A percentile compares a stretch with the other conserved stretches of the same genome.
Evolutionary conservation across 192 early-diverging fungal species (phyloP).

Genomic region (Paraglomus brasilianum): DNA sequence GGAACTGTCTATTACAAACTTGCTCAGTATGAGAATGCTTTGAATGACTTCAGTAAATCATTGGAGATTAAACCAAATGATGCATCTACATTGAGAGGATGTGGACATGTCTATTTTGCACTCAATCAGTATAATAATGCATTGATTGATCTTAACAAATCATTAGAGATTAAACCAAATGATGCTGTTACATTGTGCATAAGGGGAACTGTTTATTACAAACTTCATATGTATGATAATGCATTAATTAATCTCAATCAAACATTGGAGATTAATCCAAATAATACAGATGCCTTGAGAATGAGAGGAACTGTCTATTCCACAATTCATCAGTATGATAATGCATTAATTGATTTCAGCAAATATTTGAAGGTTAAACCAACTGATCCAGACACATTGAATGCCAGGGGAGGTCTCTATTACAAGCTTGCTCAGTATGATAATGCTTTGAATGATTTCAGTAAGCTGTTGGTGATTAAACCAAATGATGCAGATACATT

Average conservation of each 20-base stretch:
- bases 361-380: neutral
- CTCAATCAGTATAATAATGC: neutral
- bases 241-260: constrained; percentile 6
- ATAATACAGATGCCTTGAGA: neutral
- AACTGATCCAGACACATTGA: neutral
- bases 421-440: neutral
- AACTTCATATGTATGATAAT: neutral
- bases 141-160: neutral
- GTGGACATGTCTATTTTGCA: neutral
- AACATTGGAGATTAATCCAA: neutral
- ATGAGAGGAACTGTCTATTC: neutral
- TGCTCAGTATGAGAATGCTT: neutral
- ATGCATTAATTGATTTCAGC: constrained; percentile 7
- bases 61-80: neutral
- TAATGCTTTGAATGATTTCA: constrained; percentile 6
- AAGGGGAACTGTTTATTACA: neutral
- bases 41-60: neutral
- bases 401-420: too few relatives aligned
- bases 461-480: constrained; percentile 9
- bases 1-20: neutral
- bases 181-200: neutral
- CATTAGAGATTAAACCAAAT: neutral
- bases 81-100: neutral
- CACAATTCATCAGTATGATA: neutral
- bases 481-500: constrained; percentile 11